Percentiles rank a stretch among this genome's conserved stretches.
phyloP scores from a whole-genome alignment of 306 rosid genomes.

The Echinosophora koreensis region DNA sequence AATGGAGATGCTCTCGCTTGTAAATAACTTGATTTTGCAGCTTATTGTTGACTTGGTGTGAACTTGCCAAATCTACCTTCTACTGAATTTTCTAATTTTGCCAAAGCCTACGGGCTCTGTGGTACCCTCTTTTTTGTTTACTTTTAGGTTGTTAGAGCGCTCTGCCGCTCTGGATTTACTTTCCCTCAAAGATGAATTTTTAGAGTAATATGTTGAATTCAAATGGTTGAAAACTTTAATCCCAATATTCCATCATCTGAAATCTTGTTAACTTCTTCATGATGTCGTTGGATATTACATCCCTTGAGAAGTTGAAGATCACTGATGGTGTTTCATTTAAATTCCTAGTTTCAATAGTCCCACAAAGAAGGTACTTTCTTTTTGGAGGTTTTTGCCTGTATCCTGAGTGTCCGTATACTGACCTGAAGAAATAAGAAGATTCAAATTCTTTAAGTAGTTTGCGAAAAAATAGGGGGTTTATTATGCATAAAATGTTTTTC shows the following conservation, averaged over 20 bases:
- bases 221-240: neutral
- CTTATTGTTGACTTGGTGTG: slow-evolving; percentile 20
- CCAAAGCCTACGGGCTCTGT: neutral
- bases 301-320: neutral
- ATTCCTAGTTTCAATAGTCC: neutral
- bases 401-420: neutral
- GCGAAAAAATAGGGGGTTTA: neutral
- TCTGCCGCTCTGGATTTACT: slow-evolving; percentile 9
- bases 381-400: neutral
- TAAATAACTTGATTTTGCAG: slow-evolving; percentile 1
- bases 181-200: neutral
- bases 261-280: neutral
- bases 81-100: too few species aligned
- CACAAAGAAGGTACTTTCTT: neutral
- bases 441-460: slow-evolving; percentile 9
- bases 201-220: neutral
- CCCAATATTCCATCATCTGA: neutral
- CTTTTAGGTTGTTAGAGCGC: neutral
- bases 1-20: neutral
- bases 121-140: neutral
- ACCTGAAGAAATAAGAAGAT: neutral
- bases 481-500: neutral
- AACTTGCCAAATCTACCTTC: neutral
- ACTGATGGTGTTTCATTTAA: neutral
- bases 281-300: neutral